Conservation (phyloP, 2,329 filamentous ascomycete species). For the Botrytis fabae region DNA sequence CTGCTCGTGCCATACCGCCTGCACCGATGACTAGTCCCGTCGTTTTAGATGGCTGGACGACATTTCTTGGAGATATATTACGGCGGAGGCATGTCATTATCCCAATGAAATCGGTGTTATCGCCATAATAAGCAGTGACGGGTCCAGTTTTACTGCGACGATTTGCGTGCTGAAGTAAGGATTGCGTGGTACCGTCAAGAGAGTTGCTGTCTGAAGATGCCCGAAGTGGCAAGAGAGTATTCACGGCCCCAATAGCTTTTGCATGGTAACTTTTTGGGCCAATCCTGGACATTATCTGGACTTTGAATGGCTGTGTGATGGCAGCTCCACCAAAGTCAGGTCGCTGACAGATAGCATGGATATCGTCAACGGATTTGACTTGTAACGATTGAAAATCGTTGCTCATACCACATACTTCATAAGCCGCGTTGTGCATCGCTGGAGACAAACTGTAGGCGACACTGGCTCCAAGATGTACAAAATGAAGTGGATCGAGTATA, state of each 20-base stretch:
- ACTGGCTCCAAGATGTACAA: slow-evolving; percentile 73
- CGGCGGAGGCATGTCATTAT: slow-evolving; percentile 71
- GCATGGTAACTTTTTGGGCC: slow-evolving; percentile 71
- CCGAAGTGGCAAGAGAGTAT: slow-evolving; percentile 72
- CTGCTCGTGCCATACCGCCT: slow-evolving; percentile 75
- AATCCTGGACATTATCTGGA: slow-evolving; percentile 65
- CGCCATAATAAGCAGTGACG: slow-evolving; percentile 69
- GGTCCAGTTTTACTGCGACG: slow-evolving; percentile 65
- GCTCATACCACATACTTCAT: slow-evolving; percentile 65
- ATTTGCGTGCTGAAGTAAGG: slow-evolving; percentile 42
- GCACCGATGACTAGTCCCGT: slow-evolving; percentile 62
- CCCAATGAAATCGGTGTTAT: slow-evolving; percentile 82
- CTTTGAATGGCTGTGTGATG: slow-evolving; percentile 72
- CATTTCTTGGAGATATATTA: slow-evolving; percentile 71
- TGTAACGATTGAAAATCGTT: slow-evolving; percentile 68
- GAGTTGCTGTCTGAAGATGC: slow-evolving; percentile 43
- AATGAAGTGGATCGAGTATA: slow-evolving; percentile 66
- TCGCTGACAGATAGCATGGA: slow-evolving; percentile 65
- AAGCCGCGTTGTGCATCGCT: slow-evolving; percentile 74
- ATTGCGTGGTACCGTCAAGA: slow-evolving; percentile 49
- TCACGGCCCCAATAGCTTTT: slow-evolving; percentile 72
- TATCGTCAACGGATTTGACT: slow-evolving; percentile 59
- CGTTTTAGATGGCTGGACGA: slow-evolving; percentile 51
- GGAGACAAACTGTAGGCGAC: slow-evolving; percentile 73
- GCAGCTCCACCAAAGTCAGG: slow-evolving; percentile 71